Conservation (phyloP, 306 rosid genomes). For the Gastrolobium bilobum region DNA sequence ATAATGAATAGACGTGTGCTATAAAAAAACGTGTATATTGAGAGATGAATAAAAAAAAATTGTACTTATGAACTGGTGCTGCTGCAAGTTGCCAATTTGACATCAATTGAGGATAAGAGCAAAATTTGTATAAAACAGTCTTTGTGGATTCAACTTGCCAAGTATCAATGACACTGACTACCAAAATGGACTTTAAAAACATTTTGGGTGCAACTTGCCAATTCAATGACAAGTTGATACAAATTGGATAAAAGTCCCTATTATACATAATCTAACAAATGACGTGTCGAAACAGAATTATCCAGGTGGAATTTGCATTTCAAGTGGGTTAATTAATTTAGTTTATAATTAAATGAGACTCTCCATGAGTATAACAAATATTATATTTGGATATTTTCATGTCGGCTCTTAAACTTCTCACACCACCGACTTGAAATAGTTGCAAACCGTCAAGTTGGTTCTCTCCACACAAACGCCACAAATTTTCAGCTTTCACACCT, state of each 20-base stretch:
- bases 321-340: slow-evolving; percentile 6
- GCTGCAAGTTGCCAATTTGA: slow-evolving; percentile 32
- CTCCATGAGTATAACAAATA: background rate
- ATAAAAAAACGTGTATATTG: background rate
- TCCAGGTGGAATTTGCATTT: slow-evolving; percentile 4
- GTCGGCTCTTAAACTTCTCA: slow-evolving; percentile 48
- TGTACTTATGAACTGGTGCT: background rate
- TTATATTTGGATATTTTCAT: background rate
- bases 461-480: slow-evolving; percentile 1
- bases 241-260: slow-evolving; percentile 3
- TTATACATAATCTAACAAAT: background rate
- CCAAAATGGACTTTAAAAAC: background rate
- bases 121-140: background rate
- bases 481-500: slow-evolving; percentile 43
- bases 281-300: background rate
- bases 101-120: background rate
- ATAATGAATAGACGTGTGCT: background rate
- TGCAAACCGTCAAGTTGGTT: slow-evolving; percentile 25
- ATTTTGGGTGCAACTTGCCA: background rate
- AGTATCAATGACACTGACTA: background rate
- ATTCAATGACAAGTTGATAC: background rate
- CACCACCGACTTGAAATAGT: slow-evolving; percentile 39
- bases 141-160: slow-evolving; percentile 35
- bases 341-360: background rate
- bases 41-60: background rate